Percentiles rank a stretch among this genome's conserved stretches.
Evolutionary conservation across 2,329 filamentous ascomycete genomes (phyloP).

Genomic region (Colletotrichum falcatum): DNA sequence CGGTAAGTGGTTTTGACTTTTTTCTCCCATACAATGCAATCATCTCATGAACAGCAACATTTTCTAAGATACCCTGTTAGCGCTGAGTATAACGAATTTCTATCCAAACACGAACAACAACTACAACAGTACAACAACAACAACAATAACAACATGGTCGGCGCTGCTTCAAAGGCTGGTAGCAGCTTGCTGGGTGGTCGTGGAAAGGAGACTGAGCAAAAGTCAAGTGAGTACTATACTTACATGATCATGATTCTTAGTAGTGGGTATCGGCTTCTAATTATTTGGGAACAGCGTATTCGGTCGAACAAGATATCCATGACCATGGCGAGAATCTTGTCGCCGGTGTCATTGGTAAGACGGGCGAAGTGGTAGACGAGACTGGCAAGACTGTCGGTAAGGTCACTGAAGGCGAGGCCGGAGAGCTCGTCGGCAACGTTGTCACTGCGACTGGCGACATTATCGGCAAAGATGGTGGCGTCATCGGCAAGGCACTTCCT

Average conservation of each 20-base stretch:
- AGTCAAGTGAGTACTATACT: constrained; percentile 48
- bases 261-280: not conserved
- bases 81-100: constrained; percentile 24
- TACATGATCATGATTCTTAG: not conserved
- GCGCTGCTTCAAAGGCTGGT: constrained; percentile 39
- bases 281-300: constrained; percentile 15
- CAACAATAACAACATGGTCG: constrained; percentile 21
- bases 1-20: constrained; percentile 2
- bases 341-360: constrained; percentile 57
- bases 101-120: constrained; percentile 41
- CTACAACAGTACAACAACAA: constrained; percentile 1
- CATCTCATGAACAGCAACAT: constrained; percentile 32
- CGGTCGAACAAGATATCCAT: constrained; percentile 36
- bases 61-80: constrained; percentile 30
- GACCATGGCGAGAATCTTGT: constrained; percentile 51
- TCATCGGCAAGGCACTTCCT: constrained; percentile 54
- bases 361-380: constrained; percentile 59
- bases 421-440: constrained; percentile 56
- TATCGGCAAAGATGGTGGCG: constrained; percentile 53
- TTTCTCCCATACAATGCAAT: constrained; percentile 31
- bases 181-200: constrained; percentile 46
- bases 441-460: constrained; percentile 53
- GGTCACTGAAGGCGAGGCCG: constrained; percentile 55
- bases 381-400: constrained; percentile 58
- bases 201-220: constrained; percentile 48